Conservation (phyloP, 352 stramenopile genomes). For the Phytophthora cryptogea region DNA sequence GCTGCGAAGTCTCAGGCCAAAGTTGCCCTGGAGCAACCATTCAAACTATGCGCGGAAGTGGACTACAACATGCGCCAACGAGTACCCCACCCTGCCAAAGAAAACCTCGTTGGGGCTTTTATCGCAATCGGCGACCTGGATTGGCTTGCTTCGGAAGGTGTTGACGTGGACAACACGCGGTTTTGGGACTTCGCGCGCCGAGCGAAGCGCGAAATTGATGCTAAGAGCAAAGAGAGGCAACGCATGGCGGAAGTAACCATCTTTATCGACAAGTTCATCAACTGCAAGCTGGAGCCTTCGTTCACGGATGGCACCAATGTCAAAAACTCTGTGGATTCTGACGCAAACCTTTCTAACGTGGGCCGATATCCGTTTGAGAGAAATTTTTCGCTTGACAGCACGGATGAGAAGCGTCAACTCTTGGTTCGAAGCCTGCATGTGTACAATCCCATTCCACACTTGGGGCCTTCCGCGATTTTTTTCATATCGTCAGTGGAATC, state of each 20-base stretch:
- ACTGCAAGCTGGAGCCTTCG: slow-evolving; percentile 16
- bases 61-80: slow-evolving; percentile 45
- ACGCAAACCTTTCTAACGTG: slow-evolving; percentile 41
- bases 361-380: slow-evolving; percentile 31
- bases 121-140: slow-evolving; percentile 18
- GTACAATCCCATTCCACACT: slow-evolving; percentile 30
- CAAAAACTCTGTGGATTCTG: slow-evolving; percentile 22
- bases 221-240: slow-evolving; percentile 10
- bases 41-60: slow-evolving; percentile 33
- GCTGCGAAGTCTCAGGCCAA: slow-evolving; percentile 7
- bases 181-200: slow-evolving; percentile 51
- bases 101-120: slow-evolving; percentile 34
- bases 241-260: slow-evolving; percentile 10
- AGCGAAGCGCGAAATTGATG: slow-evolving; percentile 24
- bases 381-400: slow-evolving; percentile 17
- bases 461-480: slow-evolving; percentile 37
- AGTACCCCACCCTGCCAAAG: slow-evolving; percentile 19
- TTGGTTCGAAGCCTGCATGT: slow-evolving; percentile 47
- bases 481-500: slow-evolving; percentile 27
- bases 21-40: slow-evolving; percentile 19
- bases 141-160: slow-evolving; percentile 12
- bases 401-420: slow-evolving; percentile 18
- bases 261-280: slow-evolving; percentile 23
- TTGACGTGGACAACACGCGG: slow-evolving; percentile 17
- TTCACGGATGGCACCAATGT: slow-evolving; percentile 13